These are phyloP conservation scores for Pinus tabuliformis DNA, from an alignment of 75 land plant species.

Conservation along the genomic window DNA sequence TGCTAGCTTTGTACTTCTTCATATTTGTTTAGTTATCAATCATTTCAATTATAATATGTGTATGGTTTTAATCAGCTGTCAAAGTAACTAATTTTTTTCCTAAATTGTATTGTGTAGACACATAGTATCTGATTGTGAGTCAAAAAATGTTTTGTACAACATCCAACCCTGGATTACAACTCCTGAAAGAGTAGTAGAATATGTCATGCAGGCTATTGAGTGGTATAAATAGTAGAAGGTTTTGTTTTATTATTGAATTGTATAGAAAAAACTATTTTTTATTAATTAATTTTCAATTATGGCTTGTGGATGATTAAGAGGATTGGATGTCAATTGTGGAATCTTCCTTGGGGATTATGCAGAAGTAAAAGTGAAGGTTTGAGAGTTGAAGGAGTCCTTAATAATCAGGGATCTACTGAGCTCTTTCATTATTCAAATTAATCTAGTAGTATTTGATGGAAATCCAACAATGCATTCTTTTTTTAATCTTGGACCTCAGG, in stretches of 20 bases:
- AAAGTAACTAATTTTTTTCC: no score
- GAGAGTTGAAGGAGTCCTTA: conserved; percentile 41
- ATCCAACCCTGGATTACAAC: conserved; percentile 58
- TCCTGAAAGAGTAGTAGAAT: conserved; percentile 81
- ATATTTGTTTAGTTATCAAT: no score
- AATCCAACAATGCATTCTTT: conserved; percentile 49
- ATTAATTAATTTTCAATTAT: no score
- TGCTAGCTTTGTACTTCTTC: no score
- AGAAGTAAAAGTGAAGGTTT: conserved; percentile 41
- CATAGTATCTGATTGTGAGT: conserved; percentile 92
- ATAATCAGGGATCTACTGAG: conserved; percentile 55
- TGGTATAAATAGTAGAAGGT: no score
- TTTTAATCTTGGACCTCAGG: conserved; percentile 57
- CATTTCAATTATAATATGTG: no score
- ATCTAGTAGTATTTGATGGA: conserved; percentile 92
- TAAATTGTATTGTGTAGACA: conserved; percentile 36
- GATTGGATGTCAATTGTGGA: conserved; percentile 93
- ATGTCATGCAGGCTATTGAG: conserved; percentile 74
- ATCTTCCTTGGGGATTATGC: conserved; percentile 49
- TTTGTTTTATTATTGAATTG: no score
- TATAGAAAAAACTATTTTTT: no score
- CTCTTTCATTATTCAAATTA: conserved; percentile 70
- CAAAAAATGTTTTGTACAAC: conserved; percentile 68
- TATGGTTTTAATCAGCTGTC: no score
- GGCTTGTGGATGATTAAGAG: conserved; percentile 22